Evolutionary conservation across 2,329 filamentous ascomycete genomes (phyloP), one percentile per base, ranked within the genome.

Genomic region (Rachicladosporium sp.): DNA sequence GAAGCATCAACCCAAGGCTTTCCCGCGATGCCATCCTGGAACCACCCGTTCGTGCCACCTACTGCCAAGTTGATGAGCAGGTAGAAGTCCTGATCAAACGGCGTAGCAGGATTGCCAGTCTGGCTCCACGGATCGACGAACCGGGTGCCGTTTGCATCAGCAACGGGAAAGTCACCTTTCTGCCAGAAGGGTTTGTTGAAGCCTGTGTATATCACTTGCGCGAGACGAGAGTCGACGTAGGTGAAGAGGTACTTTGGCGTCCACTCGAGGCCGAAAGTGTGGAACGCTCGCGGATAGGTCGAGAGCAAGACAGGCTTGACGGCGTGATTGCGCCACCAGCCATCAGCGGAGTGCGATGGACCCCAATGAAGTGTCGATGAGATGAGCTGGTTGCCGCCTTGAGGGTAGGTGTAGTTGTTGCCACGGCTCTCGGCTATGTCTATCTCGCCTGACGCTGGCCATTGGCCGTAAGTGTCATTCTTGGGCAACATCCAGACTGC

Each of bases 401-500:
- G 77, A 0, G 61, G 61, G 54, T 89, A 87, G 0, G 75, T 78
- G 63, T 78, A 74, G 63, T 89, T 85, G 67, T 93, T 93, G 43
- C 85, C 85, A 41, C 85, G 81, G 21, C 77, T 78, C 62, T 91
- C 83, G 53, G 77, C 66, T 40, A 93, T 83, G 57, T 93, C 85
- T 37, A 93, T 91, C 61, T 91, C 84, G 34, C 85, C 85, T 6
- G 82, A 87, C 6, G 67, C 63, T 1, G 85, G 85, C 85, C 85
- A 93, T 1, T 70, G 52, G 1, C 85, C 85, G 56, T 91, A 93
- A 0, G 67, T 77, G 39, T 77, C 69, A 33, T 79, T 68, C 35
- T 75, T 76, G 1, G 85, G 85, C 67, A 91, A 68, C 81, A 93
- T 83, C 82, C 82, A 88, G 53, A 93, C 89, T n/a, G 83, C 83